These are phyloP conservation scores for Aspergillus flavus DNA, from an alignment of 2,329 filamentous ascomycete genomes.

Conservation along the genomic window DNA sequence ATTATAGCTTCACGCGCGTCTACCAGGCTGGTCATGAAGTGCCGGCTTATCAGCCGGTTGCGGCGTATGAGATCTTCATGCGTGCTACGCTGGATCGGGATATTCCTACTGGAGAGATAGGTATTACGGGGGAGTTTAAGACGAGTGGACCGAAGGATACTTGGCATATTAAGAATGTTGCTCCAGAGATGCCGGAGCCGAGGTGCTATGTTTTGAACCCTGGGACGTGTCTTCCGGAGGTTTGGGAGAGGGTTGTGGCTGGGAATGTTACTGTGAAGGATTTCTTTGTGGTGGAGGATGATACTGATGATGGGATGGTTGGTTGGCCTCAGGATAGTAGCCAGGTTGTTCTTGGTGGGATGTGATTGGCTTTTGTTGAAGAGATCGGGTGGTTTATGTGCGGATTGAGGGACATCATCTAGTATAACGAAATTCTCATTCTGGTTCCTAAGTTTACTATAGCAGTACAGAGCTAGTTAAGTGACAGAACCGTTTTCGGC, in stretches of 20 bases:
- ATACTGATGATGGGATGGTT: neutral
- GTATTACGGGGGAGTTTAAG: slow-evolving; percentile 32
- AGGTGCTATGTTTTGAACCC: slow-evolving; percentile 50
- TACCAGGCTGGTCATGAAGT: slow-evolving; percentile 54
- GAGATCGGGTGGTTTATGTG: neutral
- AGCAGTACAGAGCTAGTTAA: no score
- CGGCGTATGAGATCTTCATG: slow-evolving; percentile 57
- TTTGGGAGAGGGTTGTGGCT: slow-evolving; percentile 46
- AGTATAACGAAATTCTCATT: no score
- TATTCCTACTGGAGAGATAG: slow-evolving; percentile 53
- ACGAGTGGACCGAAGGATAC: slow-evolving; percentile 44
- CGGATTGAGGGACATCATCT: no score
- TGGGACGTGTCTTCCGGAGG: slow-evolving; percentile 45
- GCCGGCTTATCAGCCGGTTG: slow-evolving; percentile 58
- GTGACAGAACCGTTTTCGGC: no score
- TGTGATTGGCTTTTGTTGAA: neutral
- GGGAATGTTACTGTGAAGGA: slow-evolving; percentile 51
- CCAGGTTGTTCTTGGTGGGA: neutral
- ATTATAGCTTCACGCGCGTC: slow-evolving; percentile 53
- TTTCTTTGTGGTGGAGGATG: slow-evolving; percentile 46
- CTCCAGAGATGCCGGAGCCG: slow-evolving; percentile 42
- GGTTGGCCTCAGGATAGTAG: neutral
- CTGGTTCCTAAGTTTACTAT: no score
- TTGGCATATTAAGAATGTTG: slow-evolving; percentile 50
- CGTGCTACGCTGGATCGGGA: slow-evolving; percentile 55